Percentiles rank a stretch among this genome's conserved stretches.
These are phyloP conservation scores for Phytophthora cactorum DNA, from an alignment of 352 stramenopile species.

Conservation along the genomic window DNA sequence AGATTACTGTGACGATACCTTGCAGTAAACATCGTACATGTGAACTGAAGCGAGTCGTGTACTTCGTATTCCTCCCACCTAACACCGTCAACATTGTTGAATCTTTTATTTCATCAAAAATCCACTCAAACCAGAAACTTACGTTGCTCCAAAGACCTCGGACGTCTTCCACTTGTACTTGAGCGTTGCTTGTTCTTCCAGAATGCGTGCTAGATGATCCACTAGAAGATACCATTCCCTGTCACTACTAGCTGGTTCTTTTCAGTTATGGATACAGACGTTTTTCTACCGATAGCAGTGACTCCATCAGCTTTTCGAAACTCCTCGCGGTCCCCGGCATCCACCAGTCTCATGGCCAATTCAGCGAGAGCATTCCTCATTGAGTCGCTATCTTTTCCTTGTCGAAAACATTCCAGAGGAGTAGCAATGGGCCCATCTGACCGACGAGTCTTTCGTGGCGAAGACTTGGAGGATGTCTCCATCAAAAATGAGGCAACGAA, in stretches of 20 bases:
- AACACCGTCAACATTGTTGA: background rate
- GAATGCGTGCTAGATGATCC: conserved; percentile 59
- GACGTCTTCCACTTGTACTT: conserved; percentile 49
- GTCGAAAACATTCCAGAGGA: conserved; percentile 56
- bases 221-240: conserved; percentile 31
- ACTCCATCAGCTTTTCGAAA: conserved; percentile 65
- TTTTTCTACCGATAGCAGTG: conserved; percentile 50
- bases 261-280: background rate
- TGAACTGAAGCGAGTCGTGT: conserved; percentile 61
- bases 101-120: background rate
- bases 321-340: conserved; percentile 54
- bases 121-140: conserved; percentile 25
- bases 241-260: background rate
- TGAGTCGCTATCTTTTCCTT: conserved; percentile 23
- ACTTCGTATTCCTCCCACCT: conserved; percentile 61
- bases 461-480: conserved; percentile 3
- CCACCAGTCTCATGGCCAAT: conserved; percentile 62
- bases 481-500: conserved; percentile 5
- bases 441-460: conserved; percentile 27
- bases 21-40: conserved; percentile 32
- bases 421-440: conserved; percentile 41
- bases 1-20: background rate
- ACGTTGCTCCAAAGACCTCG: conserved; percentile 41
- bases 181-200: conserved; percentile 62
- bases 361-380: conserved; percentile 58